Evolutionary conservation across 805 yeast species (phyloP).

Genomic region (Suhomyces tanzawaensis): DNA sequence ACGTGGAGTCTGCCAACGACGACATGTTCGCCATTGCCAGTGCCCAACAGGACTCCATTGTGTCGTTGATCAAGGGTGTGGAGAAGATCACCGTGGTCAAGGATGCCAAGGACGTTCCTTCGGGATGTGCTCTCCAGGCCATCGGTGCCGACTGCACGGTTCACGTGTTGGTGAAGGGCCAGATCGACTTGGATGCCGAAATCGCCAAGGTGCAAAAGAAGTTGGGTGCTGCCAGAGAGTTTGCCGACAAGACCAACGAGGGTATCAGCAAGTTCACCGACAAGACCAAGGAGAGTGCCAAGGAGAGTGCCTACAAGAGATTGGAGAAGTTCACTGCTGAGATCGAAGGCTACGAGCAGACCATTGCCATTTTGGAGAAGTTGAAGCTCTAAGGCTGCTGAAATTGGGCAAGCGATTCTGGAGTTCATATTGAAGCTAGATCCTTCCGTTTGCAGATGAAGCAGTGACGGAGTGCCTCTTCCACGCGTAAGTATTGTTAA

Average conservation of each 20-base stretch:
- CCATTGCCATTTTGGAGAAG: conserved; percentile 80
- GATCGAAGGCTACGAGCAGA: conserved; percentile 83
- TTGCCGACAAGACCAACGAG: conserved; percentile 64
- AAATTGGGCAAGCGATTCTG: no score
- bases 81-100: conserved; percentile 67
- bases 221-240: conserved; percentile 60
- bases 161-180: conserved; percentile 90
- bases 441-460: no score
- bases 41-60: conserved; percentile 81
- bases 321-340: conserved; percentile 77
- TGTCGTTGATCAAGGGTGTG: conserved; percentile 88
- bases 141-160: conserved; percentile 81
- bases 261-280: conserved; percentile 77
- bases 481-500: no score
- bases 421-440: no score
- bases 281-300: conserved; percentile 81
- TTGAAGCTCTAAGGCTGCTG: conserved; percentile 53
- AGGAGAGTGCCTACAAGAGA: conserved; percentile 68
- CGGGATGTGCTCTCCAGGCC: conserved; percentile 85
- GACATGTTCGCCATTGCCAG: conserved; percentile 51
- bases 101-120: conserved; percentile 59
- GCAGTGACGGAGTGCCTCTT: no score
- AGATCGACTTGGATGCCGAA: conserved; percentile 89
- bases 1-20: conserved; percentile 63
- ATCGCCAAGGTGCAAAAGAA: conserved; percentile 79